Evolutionary conservation across 1,284 basidiomycete species (phyloP).

Genomic region (Marasmius oreades): DNA sequence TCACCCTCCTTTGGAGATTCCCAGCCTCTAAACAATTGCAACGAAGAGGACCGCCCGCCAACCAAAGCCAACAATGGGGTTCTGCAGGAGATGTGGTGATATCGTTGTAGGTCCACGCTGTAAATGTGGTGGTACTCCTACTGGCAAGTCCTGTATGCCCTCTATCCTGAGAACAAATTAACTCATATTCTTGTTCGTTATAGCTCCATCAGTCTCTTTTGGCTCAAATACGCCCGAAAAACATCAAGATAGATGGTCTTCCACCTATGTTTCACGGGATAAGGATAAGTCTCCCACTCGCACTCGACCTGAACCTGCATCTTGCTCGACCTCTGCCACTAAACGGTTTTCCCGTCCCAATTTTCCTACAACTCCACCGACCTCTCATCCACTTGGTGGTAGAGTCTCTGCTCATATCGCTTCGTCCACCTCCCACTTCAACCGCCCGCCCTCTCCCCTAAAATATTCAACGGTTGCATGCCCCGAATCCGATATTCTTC

Average conservation of each 20-base stretch:
- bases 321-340: constrained; percentile 25
- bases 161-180: background rate
- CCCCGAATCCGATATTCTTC: constrained; percentile 57
- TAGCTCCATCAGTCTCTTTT: constrained; percentile 65
- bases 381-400: constrained; percentile 33
- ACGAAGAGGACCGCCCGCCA: no score
- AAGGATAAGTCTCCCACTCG: constrained; percentile 41
- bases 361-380: constrained; percentile 23
- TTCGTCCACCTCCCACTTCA: constrained; percentile 38
- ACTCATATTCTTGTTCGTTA: background rate
- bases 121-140: constrained; percentile 72
- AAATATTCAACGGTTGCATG: constrained; percentile 45
- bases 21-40: no score
- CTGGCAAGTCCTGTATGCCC: constrained; percentile 48
- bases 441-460: constrained; percentile 51
- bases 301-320: constrained; percentile 16
- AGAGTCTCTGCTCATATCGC: constrained; percentile 58
- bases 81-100: constrained; percentile 77
- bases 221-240: constrained; percentile 21
- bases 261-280: constrained; percentile 63
- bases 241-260: constrained; percentile 70
- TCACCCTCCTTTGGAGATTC: no score
- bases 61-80: constrained; percentile 57
- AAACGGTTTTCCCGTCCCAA: constrained; percentile 51
- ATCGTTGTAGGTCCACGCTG: constrained; percentile 68